Evolutionary conservation across 257 asterid species (phyloP), one percentile per base, ranked within the genome.

Genomic region (Scutellaria minor): DNA sequence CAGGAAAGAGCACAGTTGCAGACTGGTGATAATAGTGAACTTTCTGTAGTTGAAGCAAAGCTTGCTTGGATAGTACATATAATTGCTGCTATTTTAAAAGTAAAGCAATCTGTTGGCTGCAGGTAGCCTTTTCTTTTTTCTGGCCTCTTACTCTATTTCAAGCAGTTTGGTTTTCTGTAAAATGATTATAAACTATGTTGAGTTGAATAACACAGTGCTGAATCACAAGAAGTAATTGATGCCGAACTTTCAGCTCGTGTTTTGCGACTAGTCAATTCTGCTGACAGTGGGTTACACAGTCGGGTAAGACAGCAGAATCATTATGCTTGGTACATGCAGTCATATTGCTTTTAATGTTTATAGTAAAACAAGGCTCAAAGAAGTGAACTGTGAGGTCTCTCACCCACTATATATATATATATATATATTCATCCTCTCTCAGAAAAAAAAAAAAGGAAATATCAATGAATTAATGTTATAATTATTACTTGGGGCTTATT

Each of bases 201-300:
- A 55, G 35, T 39, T 60, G 58, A 70, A 70, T 71, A 48, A 24
- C 83, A 68, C 88, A 95, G 99, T 78, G 71, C 63, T 53, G 99
- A 95, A 83, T 83, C 96, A 31, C 98, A 89, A 87, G 99, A 95
- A 87, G 85, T 95, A 54, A 75, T 83, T 70, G 99, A 95, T 84
- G 99, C 99, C 14, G 99, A 95, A 77, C 96, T 95, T 76, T 89
- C 99, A 64, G 95, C 96, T 69, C 98, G 96, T 70, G 98, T 92
- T 63, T 75, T 95, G 79, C 90, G 88, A 70, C 76, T 95, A 73
- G 96, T 95, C 59, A 88, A 92, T 81, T 84, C 87, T 79, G 90
- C 98, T 57, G 98, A 95, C 83, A 85, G 85, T 73, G 97, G 98
- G 63, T 81, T 84, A 68, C 96, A 89, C 82, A 83, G 90, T 80